A percentile compares a stretch with the other conserved stretches of the same genome.
Evolutionary conservation across 768 basidiomycete species (phyloP).

Genomic region (Lyophyllum shimeji): DNA sequence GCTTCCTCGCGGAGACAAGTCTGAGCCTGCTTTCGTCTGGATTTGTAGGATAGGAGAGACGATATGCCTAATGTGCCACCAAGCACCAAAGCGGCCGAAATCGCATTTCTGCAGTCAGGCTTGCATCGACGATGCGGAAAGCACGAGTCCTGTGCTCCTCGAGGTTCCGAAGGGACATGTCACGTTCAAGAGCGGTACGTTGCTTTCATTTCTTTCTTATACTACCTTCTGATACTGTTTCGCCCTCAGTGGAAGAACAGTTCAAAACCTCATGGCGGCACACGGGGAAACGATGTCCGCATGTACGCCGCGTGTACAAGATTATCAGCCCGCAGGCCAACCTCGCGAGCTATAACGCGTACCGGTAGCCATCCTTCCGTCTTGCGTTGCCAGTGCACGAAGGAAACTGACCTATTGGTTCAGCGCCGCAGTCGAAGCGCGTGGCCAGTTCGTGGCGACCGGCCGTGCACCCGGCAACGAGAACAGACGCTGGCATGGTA

Average conservation of each 20-base stretch:
- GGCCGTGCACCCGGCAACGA: constrained; percentile 67
- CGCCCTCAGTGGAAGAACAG: constrained; percentile 53
- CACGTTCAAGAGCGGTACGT: constrained; percentile 65
- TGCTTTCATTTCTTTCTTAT: not conserved
- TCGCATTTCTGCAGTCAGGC: constrained; percentile 62
- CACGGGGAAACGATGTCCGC: constrained; percentile 49
- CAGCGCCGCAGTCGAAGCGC: constrained; percentile 56
- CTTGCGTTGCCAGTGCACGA: not conserved
- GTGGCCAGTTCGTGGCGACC: constrained; percentile 53
- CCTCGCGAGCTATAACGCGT: constrained; percentile 57
- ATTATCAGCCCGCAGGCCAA: constrained; percentile 50
- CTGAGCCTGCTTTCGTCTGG: not conserved
- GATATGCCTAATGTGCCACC: constrained; percentile 60
- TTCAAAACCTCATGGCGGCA: constrained; percentile 74
- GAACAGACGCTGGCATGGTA: constrained; percentile 77
- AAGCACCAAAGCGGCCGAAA: constrained; percentile 50
- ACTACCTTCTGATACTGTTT: not conserved
- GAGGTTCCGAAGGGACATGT: constrained; percentile 60
- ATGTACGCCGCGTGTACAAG: constrained; percentile 64
- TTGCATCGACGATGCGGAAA: constrained; percentile 55
- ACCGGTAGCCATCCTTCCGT: constrained; percentile 41
- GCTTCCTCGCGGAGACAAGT: not conserved
- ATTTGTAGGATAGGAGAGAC: constrained; percentile 41
- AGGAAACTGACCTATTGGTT: not conserved
- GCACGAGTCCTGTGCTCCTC: constrained; percentile 53